Evolutionary conservation across 2,329 filamentous ascomycete species (phyloP).

Genomic region (Aspergillus sp.): DNA sequence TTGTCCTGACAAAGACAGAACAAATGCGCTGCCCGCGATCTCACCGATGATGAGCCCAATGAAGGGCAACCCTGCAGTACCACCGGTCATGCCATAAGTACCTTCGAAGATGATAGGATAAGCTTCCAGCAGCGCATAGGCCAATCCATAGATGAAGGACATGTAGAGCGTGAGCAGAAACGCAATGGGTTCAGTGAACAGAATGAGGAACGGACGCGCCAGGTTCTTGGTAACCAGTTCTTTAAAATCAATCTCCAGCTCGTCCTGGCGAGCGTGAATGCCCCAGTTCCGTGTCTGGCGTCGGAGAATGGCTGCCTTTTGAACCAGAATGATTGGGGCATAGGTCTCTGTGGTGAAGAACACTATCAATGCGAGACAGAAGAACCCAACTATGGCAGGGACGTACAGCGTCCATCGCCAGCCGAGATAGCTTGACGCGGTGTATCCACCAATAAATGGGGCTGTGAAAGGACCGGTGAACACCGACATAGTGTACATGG

Average conservation of each 20-base stretch:
- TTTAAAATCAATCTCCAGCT: constrained; percentile 22
- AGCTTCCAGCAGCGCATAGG: constrained; percentile 24
- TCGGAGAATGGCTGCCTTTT: constrained; percentile 24
- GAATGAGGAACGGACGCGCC: constrained; percentile 24
- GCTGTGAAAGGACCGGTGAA: constrained; percentile 50
- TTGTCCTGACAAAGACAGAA: constrained; percentile 19
- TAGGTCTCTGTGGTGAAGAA: constrained; percentile 56
- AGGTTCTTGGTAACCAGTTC: constrained; percentile 25
- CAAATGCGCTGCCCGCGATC: constrained; percentile 19
- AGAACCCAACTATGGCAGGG: constrained; percentile 54
- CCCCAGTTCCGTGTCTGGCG: constrained; percentile 27
- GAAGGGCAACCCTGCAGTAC: constrained; percentile 22
- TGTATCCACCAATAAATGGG: constrained; percentile 53
- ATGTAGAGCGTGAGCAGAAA: constrained; percentile 30
- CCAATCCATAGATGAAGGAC: constrained; percentile 27
- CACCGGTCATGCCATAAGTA: constrained; percentile 20
- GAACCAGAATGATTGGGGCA: constrained; percentile 39
- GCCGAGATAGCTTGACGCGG: constrained; percentile 46
- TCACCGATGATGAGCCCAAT: constrained; percentile 25
- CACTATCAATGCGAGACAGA: constrained; percentile 35
- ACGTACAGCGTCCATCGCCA: constrained; percentile 56
- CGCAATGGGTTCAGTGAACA: constrained; percentile 29
- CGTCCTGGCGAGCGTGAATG: constrained; percentile 25
- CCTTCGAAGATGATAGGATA: constrained; percentile 26
- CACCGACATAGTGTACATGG: constrained; percentile 50